phyloP scores from a whole-genome alignment of 768 basidiomycete species.

The Heimioporus sp. region DNA sequence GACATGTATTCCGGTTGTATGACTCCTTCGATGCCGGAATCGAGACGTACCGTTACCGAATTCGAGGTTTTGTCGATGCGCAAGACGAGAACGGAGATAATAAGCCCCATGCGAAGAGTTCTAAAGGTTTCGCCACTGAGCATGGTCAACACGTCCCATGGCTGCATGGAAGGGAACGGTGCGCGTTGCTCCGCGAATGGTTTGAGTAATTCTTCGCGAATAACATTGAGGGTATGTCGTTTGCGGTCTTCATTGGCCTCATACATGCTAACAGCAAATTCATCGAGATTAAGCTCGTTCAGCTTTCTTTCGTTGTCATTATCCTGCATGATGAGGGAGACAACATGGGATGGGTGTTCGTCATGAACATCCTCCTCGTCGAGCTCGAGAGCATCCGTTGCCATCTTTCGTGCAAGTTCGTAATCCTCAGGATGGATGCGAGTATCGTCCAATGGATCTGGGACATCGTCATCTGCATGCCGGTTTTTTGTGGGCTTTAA shows the following conservation, averaged over 20 bases:
- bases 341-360: slow-evolving; percentile 87
- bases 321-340: slow-evolving; percentile 83
- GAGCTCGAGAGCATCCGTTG: slow-evolving; percentile 93
- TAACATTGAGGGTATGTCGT: slow-evolving; percentile 84
- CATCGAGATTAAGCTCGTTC: slow-evolving; percentile 88
- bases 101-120: slow-evolving; percentile 75
- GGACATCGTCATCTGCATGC: slow-evolving; percentile 61
- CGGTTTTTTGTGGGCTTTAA: slow-evolving; percentile 59
- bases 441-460: slow-evolving; percentile 91
- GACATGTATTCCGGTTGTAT: slow-evolving; percentile 61
- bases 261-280: slow-evolving; percentile 91
- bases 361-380: slow-evolving; percentile 96
- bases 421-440: slow-evolving; percentile 98
- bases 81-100: slow-evolving; percentile 72
- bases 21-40: slow-evolving; percentile 88
- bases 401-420: slow-evolving; percentile 97
- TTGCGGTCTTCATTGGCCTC: slow-evolving; percentile 83
- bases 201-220: slow-evolving; percentile 77
- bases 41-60: slow-evolving; percentile 70
- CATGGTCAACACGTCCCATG: slow-evolving; percentile 91
- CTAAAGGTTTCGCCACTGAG: slow-evolving; percentile 86
- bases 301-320: slow-evolving; percentile 76
- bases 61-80: slow-evolving; percentile 44
- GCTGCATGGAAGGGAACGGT: slow-evolving; percentile 57
- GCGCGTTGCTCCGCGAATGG: slow-evolving; percentile 79